phyloP scores from a whole-genome alignment of 345 rosid genomes.

The Gossypium bickii region DNA sequence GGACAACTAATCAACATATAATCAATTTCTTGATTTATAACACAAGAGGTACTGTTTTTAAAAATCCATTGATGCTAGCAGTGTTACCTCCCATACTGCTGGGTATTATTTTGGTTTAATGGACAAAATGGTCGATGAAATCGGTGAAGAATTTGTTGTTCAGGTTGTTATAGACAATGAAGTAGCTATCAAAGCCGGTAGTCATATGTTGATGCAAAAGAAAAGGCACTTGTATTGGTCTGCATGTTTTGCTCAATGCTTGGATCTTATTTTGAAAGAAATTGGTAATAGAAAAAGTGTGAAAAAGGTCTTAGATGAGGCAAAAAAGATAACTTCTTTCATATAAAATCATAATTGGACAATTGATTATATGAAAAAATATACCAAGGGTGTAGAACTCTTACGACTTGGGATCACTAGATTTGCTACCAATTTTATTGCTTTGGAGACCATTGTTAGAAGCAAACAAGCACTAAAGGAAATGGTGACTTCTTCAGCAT shows the following conservation, averaged over 20 bases:
- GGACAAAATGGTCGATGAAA: not conserved
- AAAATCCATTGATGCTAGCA: not conserved
- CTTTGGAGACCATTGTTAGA: not conserved
- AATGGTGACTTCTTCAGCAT: not conserved
- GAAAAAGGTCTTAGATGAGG: not conserved
- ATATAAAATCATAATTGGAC: no score
- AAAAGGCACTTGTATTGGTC: not conserved
- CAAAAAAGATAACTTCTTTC: no score
- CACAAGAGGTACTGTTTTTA: not conserved
- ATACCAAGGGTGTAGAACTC: not conserved
- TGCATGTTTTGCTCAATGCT: not conserved
- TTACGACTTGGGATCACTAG: not conserved
- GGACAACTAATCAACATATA: not conserved
- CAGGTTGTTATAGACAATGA: not conserved
- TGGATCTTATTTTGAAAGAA: not conserved
- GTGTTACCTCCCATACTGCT: not conserved
- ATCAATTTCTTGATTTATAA: no score
- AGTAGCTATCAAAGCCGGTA: not conserved
- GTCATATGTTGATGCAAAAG: not conserved
- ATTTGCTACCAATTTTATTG: not conserved
- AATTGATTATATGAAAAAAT: not conserved
- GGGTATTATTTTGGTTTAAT: not conserved
- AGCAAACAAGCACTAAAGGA: not conserved
- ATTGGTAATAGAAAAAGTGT: not conserved
- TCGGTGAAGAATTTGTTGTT: not conserved